Conservation (phyloP, 495 filamentous ascomycete genomes). For the Podospora pseudopauciseta region DNA sequence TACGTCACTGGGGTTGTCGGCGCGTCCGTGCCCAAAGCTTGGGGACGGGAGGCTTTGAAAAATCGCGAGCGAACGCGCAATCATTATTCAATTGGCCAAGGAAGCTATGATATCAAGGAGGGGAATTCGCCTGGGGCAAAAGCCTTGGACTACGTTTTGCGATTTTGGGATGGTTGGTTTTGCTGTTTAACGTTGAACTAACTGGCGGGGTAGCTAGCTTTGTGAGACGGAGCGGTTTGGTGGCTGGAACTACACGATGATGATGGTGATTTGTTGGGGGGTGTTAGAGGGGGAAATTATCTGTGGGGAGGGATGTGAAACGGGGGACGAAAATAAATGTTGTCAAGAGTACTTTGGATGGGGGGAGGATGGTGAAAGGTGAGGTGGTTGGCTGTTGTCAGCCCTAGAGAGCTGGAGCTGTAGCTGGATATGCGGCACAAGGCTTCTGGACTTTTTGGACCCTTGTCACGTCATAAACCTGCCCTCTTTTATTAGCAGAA, state of each 20-base stretch:
- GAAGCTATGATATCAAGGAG: not conserved
- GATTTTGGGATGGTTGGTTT: not conserved
- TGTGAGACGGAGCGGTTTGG: too few species aligned
- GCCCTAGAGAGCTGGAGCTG: not conserved
- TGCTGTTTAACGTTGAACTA: not conserved
- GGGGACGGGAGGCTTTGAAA: not conserved
- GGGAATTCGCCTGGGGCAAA: not conserved
- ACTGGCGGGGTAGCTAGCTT: not conserved
- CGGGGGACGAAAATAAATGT: not conserved
- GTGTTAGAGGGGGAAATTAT: too few species aligned
- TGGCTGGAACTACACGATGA: not conserved
- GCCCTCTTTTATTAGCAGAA: not conserved
- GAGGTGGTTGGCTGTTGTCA: not conserved
- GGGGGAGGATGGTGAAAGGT: not conserved
- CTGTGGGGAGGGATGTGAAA: too few species aligned
- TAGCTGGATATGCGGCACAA: not conserved
- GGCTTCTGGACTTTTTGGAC: not conserved
- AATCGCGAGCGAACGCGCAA: not conserved
- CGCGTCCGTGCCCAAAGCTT: not conserved
- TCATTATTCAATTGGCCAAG: not conserved
- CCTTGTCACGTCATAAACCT: constrained; percentile 2
- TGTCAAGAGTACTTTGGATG: too few species aligned
- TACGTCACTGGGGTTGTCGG: not conserved
- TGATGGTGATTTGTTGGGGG: not conserved
- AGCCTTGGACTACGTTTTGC: not conserved